Base-by-base conservation (phyloP, 106 monocot genomes). In the Dioscorea zingiberensis region DNA sequence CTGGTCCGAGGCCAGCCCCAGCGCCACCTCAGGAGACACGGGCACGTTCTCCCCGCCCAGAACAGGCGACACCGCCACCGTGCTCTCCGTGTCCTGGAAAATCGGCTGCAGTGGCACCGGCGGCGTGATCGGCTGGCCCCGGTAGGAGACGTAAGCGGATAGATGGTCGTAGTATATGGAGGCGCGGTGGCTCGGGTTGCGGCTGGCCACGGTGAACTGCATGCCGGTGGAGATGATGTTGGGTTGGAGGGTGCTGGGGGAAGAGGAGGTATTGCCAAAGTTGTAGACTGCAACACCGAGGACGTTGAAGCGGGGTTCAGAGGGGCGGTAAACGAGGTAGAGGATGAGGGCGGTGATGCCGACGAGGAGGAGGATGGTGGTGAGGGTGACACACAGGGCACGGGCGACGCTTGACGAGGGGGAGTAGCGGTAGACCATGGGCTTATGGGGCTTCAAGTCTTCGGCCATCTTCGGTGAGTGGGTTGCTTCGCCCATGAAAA, bases 151-250 rank as follows among this genome's bases (percentile, higher is more conserved):
- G 66, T 78, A 77, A 15, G 59, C 71, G 18, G 32, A 46, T 16
- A 92, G 73, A 14, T 59, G 65, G 82, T 92, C 81, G 63, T 84
- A 87, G 66, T 60, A 47, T 25, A 92, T n/a, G 32, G 74, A 19
- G 28, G 81, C 70, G 0, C 78, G 74, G 29, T 27, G 53, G 77
- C 72, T 85, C 7, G 93, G 82, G 83, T 93, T 93, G 56, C 76
- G 77, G 62, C 78, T 59, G 48, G 77, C 29, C 58, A 93, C 17
- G 3, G 88, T 85, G 78, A 88, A 80, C 68, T 88, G 93, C 76
- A 92, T 77, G 61, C 55, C 60, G 26, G 91, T 71, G 25, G 81
- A 55, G 62, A 93, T 67, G 66, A 76, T 66, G 68, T 63, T 55
- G 64, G n/a, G n/a, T n/a, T 66, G 71, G 49, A 77, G 48, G 12